Evolutionary conservation across 129 eudicot genomes (phyloP).

Genomic region (Scalesia atractyloides): DNA sequence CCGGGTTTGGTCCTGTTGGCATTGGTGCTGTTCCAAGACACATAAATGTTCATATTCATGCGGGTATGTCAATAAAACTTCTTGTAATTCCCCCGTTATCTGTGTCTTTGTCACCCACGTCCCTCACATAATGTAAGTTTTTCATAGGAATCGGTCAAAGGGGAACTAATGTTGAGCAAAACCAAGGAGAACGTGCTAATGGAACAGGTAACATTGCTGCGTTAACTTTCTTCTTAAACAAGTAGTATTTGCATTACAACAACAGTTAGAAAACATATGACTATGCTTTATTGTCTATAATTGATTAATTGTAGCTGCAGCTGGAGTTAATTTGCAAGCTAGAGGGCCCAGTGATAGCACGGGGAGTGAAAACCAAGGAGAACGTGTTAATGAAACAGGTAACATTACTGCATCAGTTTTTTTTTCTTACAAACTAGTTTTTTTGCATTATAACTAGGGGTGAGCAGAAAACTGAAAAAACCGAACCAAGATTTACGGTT

Average conservation of each 20-base stretch:
- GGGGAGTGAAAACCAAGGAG: constrained; percentile 38
- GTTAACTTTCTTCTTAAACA: constrained; percentile 34
- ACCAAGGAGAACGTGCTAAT: constrained; percentile 44
- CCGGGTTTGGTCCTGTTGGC: constrained; percentile 59
- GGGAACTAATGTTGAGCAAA: constrained; percentile 56
- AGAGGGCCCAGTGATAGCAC: constrained; percentile 48
- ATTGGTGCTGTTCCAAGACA: constrained; percentile 68
- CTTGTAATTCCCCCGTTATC: not conserved
- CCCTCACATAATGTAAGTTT: not conserved
- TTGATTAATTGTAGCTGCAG: constrained; percentile 35
- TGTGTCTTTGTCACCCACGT: constrained; percentile 9
- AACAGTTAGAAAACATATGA: constrained; percentile 20
- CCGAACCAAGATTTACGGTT: too few relatives aligned
- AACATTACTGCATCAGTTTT: too few relatives aligned
- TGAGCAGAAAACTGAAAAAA: too few relatives aligned
- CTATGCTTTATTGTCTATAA: constrained; percentile 27
- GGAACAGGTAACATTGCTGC: constrained; percentile 51
- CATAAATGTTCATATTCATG: constrained; percentile 88
- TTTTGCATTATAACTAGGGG: too few relatives aligned
- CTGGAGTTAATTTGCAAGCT: constrained; percentile 48
- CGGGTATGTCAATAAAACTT: constrained; percentile 50
- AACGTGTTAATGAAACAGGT: too few relatives aligned
- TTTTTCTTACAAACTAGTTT: too few relatives aligned
- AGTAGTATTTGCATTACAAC: constrained; percentile 38
- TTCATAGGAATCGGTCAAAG: constrained; percentile 51